These are phyloP conservation scores for Nymphaea thermarum DNA, from an alignment of 164 flowering plant species.

Conservation along the genomic window DNA sequence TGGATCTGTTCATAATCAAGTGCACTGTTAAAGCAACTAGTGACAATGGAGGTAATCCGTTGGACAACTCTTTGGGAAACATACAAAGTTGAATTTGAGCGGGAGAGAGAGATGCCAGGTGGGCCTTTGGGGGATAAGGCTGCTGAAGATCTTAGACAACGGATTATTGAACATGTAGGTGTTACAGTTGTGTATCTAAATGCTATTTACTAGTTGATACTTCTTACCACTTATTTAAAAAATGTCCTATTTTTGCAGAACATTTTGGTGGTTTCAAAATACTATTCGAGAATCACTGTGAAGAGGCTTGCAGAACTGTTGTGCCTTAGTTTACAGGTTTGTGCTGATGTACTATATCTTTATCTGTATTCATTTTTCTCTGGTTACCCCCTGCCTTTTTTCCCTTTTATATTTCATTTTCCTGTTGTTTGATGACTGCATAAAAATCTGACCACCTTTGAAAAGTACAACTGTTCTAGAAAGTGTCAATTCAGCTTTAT, in stretches of 20 bases:
- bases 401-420: background rate
- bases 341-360: background rate
- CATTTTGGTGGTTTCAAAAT: constrained; percentile 90
- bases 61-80: constrained; percentile 85
- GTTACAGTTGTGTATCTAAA: background rate
- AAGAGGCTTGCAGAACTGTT: constrained; percentile 82
- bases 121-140: constrained; percentile 84
- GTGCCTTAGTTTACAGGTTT: constrained; percentile 81
- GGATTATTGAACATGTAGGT: constrained; percentile 91
- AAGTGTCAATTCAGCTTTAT: too few relatives aligned
- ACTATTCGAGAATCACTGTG: constrained; percentile 82
- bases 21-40: constrained; percentile 66
- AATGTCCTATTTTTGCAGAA: constrained; percentile 38
- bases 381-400: background rate
- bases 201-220: background rate
- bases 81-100: constrained; percentile 69
- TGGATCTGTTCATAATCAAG: constrained; percentile 21
- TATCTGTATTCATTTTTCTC: background rate
- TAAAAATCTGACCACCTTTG: background rate
- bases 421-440: background rate
- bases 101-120: constrained; percentile 77
- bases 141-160: constrained; percentile 73
- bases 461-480: background rate
- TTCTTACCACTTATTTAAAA: background rate
- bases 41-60: constrained; percentile 95